phyloP scores from a whole-genome alignment of 768 basidiomycete species.

The Hypholoma fasciculare region DNA sequence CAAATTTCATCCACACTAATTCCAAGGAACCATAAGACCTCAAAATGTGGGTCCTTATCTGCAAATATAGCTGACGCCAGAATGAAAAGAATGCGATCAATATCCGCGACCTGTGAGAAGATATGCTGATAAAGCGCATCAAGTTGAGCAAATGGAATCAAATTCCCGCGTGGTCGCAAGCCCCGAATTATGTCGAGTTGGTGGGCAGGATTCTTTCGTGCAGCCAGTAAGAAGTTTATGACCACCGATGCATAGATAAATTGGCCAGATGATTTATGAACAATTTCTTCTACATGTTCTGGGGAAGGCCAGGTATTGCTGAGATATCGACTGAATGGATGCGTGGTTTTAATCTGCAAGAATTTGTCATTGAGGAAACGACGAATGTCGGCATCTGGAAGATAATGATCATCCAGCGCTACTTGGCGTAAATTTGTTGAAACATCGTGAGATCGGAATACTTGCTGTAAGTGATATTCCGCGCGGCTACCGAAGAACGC shows the following conservation, averaged over 20 bases:
- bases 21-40: too few species aligned
- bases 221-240: neutral
- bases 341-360: neutral
- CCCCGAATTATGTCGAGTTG: conserved; percentile 3
- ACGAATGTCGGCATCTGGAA: conserved; percentile 4
- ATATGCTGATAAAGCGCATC: conserved; percentile 6
- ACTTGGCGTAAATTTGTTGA: neutral
- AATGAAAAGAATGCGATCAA: neutral
- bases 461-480: neutral
- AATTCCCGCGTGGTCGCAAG: neutral
- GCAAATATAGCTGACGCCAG: neutral
- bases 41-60: too few species aligned
- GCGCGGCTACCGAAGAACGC: neutral
- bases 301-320: neutral
- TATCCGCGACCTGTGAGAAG: neutral
- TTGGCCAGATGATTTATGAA: conserved; percentile 4
- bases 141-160: conserved; percentile 1
- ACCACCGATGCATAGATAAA: conserved; percentile 9
- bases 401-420: neutral
- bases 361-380: conserved; percentile 6
- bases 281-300: neutral
- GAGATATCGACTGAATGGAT: neutral
- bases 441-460: neutral
- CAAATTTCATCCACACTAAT: too few species aligned
- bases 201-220: neutral